Evolutionary conservation across 305 asterid genomes (phyloP), one percentile per base, ranked within the genome.

Genomic region (Fraxinus xanthoxyloides): DNA sequence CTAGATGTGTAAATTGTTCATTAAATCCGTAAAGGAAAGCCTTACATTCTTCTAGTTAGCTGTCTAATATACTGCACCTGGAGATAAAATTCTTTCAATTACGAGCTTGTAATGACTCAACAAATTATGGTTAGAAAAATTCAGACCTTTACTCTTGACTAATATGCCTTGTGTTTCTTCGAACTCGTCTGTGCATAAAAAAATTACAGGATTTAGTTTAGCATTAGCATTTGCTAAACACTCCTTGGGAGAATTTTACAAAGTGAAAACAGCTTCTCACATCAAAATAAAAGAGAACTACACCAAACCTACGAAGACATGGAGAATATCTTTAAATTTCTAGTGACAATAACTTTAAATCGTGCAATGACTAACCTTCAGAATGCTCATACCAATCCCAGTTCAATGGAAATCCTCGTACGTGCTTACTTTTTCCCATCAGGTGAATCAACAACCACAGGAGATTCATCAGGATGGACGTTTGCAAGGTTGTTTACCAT

Each of bases 401-500:
- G 19, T 15, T 77, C 78, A 72, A 72, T 38, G 35, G 15, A 43
- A 77, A 46, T 15, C 74, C 79, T 65, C 75, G 56, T 23, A 77
- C 75, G 59, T 28, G 76, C 79, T 67, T 26, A 65, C 73, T 85
- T 82, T 36, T 77, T 40, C 79, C 17, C 79, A 28, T 76, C 80
- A 35, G 36, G 13, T 72, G 80, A 76, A 40, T 38, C 31, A 17
- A 59, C 80, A 26, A 75, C 34, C 9, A 56, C 85, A 0, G 84
- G 79, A 56, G 89, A 82, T 19, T 85, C 82, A 54, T 83, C 89
- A n/a, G 78, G 79, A 78, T 70, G 83, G 26, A 83, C 81, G 9
- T 84, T 86, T 13, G 84, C 85, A 67, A 82, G 80, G 1, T 84
- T 87, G 7, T 82, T 84, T 78, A 79, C 87, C 24, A 84, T 63